Evolutionary conservation across 352 stramenopile species (phyloP).

Genomic region (Pythium catenulatum): DNA sequence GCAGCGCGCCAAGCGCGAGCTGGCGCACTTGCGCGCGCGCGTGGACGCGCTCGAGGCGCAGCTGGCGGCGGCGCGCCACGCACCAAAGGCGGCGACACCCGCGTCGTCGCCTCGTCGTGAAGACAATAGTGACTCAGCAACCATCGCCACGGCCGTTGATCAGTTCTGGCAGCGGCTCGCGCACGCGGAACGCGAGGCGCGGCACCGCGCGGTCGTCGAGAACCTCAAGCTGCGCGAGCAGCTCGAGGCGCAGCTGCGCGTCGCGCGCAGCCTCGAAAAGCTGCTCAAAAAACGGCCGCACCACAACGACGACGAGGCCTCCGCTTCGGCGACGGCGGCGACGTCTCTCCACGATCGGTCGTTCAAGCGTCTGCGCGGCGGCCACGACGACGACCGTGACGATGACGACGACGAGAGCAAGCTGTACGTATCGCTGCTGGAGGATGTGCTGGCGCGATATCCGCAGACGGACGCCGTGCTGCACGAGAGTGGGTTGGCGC

Average conservation of each 20-base stretch:
- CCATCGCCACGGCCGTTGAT: not conserved
- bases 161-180: slow-evolving; percentile 20
- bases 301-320: not conserved
- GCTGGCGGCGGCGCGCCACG: no score
- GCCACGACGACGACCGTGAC: not conserved
- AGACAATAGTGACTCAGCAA: not conserved
- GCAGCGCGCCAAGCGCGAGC: slow-evolving; percentile 1
- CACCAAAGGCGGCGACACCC: not conserved
- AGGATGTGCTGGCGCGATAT: slow-evolving; percentile 5
- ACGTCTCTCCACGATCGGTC: no score
- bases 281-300: slow-evolving; percentile 27
- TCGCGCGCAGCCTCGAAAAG: not conserved
- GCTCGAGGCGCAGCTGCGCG: slow-evolving; percentile 13
- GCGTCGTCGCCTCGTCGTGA: no score
- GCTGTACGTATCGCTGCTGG: not conserved
- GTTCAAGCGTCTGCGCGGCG: not conserved
- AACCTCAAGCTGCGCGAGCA: slow-evolving; percentile 10
- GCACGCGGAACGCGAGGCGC: not conserved
- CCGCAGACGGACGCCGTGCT: not conserved
- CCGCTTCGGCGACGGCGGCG: no score
- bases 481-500: not conserved
- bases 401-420: not conserved
- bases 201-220: not conserved
- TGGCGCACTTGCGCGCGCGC: not conserved
- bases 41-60: slow-evolving; percentile 8